A percentile compares a stretch with the other conserved stretches of the same genome.
Evolutionary conservation across 129 eudicot genomes (phyloP).

Genomic region (Artemisia tridentata): DNA sequence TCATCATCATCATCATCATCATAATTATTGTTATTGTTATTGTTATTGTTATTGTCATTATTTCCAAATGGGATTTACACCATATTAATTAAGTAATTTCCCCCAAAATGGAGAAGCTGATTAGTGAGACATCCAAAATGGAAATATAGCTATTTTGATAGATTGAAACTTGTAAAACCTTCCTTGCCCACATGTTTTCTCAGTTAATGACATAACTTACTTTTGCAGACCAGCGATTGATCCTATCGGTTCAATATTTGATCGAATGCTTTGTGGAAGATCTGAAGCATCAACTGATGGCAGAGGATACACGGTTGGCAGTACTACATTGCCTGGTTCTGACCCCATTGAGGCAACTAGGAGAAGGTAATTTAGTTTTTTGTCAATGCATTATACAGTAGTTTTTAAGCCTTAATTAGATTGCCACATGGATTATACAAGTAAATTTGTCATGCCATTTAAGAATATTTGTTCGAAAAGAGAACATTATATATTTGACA

Average conservation of each 20-base stretch:
- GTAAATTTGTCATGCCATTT: neutral
- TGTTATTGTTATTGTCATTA: too few species aligned
- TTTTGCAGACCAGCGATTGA: constrained; percentile 80
- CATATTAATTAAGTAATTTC: neutral
- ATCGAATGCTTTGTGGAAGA: constrained; percentile 88
- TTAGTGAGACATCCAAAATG: neutral
- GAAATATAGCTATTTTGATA: neutral
- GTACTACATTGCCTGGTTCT: constrained; percentile 82
- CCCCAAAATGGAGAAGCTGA: neutral
- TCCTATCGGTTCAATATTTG: constrained; percentile 76
- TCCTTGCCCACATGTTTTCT: neutral
- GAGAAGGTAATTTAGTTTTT: constrained; percentile 58
- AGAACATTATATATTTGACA: neutral
- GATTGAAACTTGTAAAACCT: neutral
- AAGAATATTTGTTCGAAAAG: neutral
- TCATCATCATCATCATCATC: too few species aligned
- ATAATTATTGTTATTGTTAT: too few species aligned
- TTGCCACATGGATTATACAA: neutral
- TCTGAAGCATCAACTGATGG: constrained; percentile 54
- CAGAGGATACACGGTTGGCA: constrained; percentile 54
- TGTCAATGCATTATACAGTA: neutral
- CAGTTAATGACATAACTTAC: constrained; percentile 5
- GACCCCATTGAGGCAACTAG: constrained; percentile 92
- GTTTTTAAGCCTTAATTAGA: neutral
- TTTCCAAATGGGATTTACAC: neutral